Evolutionary conservation across 805 yeast genomes (phyloP).

Genomic region (Metschnikowia peoriensis): DNA sequence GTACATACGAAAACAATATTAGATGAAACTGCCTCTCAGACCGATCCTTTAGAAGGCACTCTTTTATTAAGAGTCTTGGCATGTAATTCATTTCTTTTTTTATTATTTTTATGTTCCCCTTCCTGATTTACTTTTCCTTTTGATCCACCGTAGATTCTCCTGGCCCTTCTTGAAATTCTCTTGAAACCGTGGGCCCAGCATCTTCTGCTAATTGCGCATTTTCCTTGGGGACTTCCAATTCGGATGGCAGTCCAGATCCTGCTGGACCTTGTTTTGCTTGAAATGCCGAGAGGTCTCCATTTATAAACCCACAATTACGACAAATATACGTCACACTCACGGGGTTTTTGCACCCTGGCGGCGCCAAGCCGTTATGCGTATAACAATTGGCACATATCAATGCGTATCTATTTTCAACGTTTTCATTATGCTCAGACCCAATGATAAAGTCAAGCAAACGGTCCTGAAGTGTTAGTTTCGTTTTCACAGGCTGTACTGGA

Average conservation of each 20-base stretch:
- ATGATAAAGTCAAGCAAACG: conserved; percentile 36
- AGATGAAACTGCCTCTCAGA: too few species aligned
- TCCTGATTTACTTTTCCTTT: too few species aligned
- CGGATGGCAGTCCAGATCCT: neutral
- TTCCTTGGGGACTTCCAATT: neutral
- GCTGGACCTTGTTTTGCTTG: neutral
- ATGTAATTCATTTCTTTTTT: too few species aligned
- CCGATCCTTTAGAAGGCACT: too few species aligned
- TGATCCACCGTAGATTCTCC: too few species aligned
- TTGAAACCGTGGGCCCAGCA: too few species aligned
- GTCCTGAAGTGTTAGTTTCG: conserved; percentile 30
- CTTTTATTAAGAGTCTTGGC: too few species aligned
- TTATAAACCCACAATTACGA: conserved; percentile 57
- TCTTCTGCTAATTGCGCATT: too few species aligned
- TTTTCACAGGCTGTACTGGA: neutral
- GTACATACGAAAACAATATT: too few species aligned
- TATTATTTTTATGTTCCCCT: too few species aligned
- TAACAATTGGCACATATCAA: conserved; percentile 66
- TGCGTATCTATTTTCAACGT: conserved; percentile 61
- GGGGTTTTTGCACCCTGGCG: conserved; percentile 58
- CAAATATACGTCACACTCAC: conserved; percentile 54
- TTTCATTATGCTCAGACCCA: conserved; percentile 63
- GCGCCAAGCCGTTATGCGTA: conserved; percentile 78
- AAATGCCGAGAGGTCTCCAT: conserved; percentile 23
- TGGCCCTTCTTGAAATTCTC: too few species aligned